phyloP scores from a whole-genome alignment of 23 red algal genomes.

The Agarophyton chilense region DNA sequence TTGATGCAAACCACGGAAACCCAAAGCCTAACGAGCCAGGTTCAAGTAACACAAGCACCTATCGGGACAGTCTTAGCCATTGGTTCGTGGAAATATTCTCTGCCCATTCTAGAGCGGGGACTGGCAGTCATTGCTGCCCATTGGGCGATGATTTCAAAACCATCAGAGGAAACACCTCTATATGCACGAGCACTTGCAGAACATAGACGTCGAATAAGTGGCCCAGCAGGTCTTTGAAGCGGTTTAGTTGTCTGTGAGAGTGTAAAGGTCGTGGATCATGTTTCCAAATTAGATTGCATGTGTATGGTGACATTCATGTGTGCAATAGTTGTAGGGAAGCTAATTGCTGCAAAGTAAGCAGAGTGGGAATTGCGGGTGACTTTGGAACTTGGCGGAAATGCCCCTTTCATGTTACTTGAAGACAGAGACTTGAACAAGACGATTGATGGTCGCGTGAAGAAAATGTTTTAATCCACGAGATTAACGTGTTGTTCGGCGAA shows the following conservation, averaged over 20 bases:
- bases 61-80: slow-evolving; percentile 79
- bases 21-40: neutral
- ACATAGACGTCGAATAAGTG: slow-evolving; percentile 63
- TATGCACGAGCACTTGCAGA: slow-evolving; percentile 78
- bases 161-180: slow-evolving; percentile 78
- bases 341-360: slow-evolving; percentile 26
- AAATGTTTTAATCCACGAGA: no score
- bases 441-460: slow-evolving; percentile 46
- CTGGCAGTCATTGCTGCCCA: slow-evolving; percentile 80
- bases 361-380: slow-evolving; percentile 33
- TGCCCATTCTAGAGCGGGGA: slow-evolving; percentile 78
- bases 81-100: slow-evolving; percentile 91
- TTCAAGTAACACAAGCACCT: no score
- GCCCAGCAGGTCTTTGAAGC: slow-evolving; percentile 74
- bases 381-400: slow-evolving; percentile 86
- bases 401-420: slow-evolving; percentile 87
- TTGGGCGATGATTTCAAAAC: slow-evolving; percentile 83
- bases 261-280: slow-evolving; percentile 40
- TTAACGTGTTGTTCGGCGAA: no score
- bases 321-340: slow-evolving; percentile 71
- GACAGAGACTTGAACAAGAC: slow-evolving; percentile 81
- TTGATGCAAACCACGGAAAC: slow-evolving; percentile 13
- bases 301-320: slow-evolving; percentile 92
- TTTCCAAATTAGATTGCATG: slow-evolving; percentile 25
- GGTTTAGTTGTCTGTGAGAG: slow-evolving; percentile 46